Percentiles rank a stretch among this genome's conserved stretches.
These are phyloP conservation scores for Amphicarpaea edgeworthii DNA, from an alignment of 306 rosid species.

Conservation along the genomic window DNA sequence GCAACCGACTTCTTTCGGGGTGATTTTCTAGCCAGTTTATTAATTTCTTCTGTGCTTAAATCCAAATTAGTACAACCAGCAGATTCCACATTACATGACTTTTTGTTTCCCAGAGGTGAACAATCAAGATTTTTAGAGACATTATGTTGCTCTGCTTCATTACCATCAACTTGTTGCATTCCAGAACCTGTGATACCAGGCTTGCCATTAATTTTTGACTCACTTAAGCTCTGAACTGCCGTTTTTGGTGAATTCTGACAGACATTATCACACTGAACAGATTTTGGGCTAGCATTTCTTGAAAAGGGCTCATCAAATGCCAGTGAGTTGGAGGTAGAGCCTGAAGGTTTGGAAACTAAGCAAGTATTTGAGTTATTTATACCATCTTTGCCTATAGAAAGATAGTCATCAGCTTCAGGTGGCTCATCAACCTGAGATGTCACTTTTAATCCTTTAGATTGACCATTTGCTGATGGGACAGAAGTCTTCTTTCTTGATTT, in stretches of 20 bases:
- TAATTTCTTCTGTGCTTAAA: slow-evolving; percentile 50
- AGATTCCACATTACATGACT: slow-evolving; percentile 44
- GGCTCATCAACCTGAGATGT: slow-evolving; percentile 46
- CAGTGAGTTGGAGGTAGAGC: slow-evolving; percentile 43
- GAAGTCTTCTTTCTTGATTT: slow-evolving; percentile 51
- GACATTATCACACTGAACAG: slow-evolving; percentile 42
- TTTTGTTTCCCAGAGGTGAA: slow-evolving; percentile 52
- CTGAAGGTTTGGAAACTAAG: slow-evolving; percentile 39
- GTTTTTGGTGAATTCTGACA: slow-evolving; percentile 46
- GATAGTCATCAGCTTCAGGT: slow-evolving; percentile 42
- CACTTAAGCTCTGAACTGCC: slow-evolving; percentile 42
- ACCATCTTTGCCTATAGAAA: slow-evolving; percentile 47
- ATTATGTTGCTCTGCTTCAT: slow-evolving; percentile 48
- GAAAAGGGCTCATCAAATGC: slow-evolving; percentile 48
- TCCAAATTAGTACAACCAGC: slow-evolving; percentile 45
- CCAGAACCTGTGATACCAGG: slow-evolving; percentile 47
- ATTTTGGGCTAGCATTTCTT: slow-evolving; percentile 35
- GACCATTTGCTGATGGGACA: slow-evolving; percentile 46
- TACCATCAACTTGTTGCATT: slow-evolving; percentile 44
- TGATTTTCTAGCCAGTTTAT: slow-evolving; percentile 44
- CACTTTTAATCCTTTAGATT: slow-evolving; percentile 42
- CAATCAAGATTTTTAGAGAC: slow-evolving; percentile 39
- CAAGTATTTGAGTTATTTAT: slow-evolving; percentile 32
- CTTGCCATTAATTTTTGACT: slow-evolving; percentile 45
- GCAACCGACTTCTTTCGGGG: slow-evolving; percentile 56